Evolutionary conservation across 2,329 filamentous ascomycete species (phyloP), one percentile per base, ranked within the genome.

Genomic region (Aspergillus sp.): DNA sequence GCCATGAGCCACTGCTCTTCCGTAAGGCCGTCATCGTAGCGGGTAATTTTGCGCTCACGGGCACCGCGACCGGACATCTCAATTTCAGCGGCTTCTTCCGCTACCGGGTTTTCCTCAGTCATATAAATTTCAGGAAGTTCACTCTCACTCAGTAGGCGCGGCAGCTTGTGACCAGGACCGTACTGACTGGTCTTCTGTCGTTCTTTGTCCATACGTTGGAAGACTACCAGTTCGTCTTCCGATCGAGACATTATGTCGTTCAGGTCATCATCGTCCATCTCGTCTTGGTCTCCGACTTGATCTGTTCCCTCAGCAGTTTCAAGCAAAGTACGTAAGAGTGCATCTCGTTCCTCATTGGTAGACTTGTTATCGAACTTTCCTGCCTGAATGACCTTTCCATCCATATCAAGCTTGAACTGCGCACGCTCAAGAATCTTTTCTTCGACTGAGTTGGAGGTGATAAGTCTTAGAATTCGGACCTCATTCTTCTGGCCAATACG

Each of bases 401-500:
- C 95, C 89, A 99, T 97, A 74, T 98, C 93, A 63, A 99, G 85
- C 83, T 99, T 99, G 84, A 89, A 99, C 65, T 96, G 89, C 3
- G 95, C 95, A 73, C 93, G 89, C 74, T 98, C 95, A 52, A 99
- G 81, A 71, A 99, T 99, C 81, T 98, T 97, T 77, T 99, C 95
- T 76, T 99, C 95, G 2, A 99, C 93, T 0, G 95, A 98, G 69
- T 96, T 96, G 9, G 92, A 96, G 64, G 89, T 97, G 75, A 99
- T 98, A 44, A 99, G 83, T 75, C 95, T 89, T 59, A 99, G 79
- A 73, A 99, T 99, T 67, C 95, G 90, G 56, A 99, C 95, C 76
- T 99, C 95, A 68, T 99, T 99, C 87, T 99, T 99, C 76, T 99
- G 95, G 61, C 95, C 95, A 65, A 99, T 99, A 89, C 95, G 93